Base-by-base conservation (phyloP, 2,329 filamentous ascomycete genomes). In the Tetracladium maxilliforme region DNA sequence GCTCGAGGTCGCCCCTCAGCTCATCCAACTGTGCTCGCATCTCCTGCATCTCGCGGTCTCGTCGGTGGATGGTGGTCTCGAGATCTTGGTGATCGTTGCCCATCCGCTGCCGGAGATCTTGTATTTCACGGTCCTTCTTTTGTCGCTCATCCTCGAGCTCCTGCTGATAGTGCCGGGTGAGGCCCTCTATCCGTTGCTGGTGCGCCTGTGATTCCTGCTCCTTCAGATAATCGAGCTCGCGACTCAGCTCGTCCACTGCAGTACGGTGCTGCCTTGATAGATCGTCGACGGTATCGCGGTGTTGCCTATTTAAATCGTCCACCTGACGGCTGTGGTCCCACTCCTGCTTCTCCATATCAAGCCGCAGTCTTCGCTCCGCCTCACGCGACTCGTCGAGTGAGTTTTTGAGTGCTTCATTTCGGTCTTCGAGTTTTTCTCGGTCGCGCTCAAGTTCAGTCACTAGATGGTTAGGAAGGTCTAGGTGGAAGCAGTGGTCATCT, bases 141-240 rank as follows among this genome's bases (percentile, higher is more conserved):
- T 44, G 55, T 27, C 64, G 56, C 42, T 84, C 72, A 23, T 77
- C 67, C 16, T 80, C 71, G 10, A 82, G 44, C 38, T 81, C 70
- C n/a, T n/a, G n/a, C n/a, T n/a, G n/a, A n/a, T n/a, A n/a, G n/a
- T n/a, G n/a, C n/a, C n/a, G n/a, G n/a, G n/a, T n/a, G n/a, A n/a
- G n/a, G n/a, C n/a, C n/a, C n/a, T n/a, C n/a, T n/a, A n/a, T n/a
- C n/a, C n/a, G n/a, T n/a, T n/a, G n/a, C n/a, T n/a, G n/a, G n/a
- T n/a, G n/a, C n/a, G n/a, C n/a, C n/a, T n/a, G n/a, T n/a, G n/a
- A n/a, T n/a, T n/a, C n/a, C n/a, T 32, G 30, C 25, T 40, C 35
- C 11, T 38, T 36, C 25, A 34, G 35, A 14, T 39, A 35, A 26
- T 50, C 44, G 11, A 49, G 11, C 18, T 44, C 37, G 31, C 42